Conservation (phyloP, 1,284 basidiomycete genomes). For the Fomitiporia mediterranea region DNA sequence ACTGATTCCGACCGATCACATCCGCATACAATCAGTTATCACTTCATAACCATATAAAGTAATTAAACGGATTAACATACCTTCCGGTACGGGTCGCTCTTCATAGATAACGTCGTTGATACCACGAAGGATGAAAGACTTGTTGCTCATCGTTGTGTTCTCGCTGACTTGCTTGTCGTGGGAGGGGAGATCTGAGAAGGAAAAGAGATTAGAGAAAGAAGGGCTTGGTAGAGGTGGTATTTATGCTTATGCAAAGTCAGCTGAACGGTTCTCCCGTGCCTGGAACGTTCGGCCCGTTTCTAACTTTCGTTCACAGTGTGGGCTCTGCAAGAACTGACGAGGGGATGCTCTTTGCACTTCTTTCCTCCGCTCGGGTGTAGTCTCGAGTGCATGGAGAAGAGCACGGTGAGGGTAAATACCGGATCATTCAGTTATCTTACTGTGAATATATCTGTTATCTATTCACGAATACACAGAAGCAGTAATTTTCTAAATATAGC, state of each 20-base stretch:
- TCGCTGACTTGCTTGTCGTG: too few species aligned
- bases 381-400: too few species aligned
- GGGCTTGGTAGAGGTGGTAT: too few species aligned
- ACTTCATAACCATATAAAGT: constrained; percentile 2
- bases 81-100: constrained; percentile 72
- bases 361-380: neutral
- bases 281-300: neutral
- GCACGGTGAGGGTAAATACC: too few species aligned
- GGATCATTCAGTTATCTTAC: too few species aligned
- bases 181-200: neutral
- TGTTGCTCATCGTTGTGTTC: constrained; percentile 57
- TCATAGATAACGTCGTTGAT: constrained; percentile 75
- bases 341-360: neutral
- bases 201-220: neutral
- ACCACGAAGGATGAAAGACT: constrained; percentile 73
- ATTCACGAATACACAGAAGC: too few species aligned
- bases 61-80: constrained; percentile 34
- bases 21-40: constrained; percentile 5
- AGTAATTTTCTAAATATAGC: too few species aligned
- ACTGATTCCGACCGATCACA: constrained; percentile 41
- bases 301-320: too few species aligned
- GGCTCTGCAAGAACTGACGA: too few species aligned
- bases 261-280: neutral
- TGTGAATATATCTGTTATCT: too few species aligned
- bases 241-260: neutral